Base-by-base conservation (phyloP, 2,329 filamentous ascomycete genomes). In the Tolypocladium album region DNA sequence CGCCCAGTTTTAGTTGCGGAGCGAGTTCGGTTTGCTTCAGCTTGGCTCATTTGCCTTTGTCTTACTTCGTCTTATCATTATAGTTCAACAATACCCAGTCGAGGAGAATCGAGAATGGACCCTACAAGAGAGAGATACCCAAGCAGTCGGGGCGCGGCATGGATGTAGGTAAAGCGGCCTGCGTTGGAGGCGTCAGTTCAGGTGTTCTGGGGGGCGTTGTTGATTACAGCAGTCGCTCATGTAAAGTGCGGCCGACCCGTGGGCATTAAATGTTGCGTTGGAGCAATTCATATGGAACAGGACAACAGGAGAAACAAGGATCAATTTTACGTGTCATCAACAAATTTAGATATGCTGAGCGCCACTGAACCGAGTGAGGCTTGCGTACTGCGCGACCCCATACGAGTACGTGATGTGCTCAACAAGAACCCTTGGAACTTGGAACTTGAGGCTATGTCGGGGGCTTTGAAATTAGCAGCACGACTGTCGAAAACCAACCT, bases 81-180 rank as follows among this genome's bases (percentile, higher is more conserved):
- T 50, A 39, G 13, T 40, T 39, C 24, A n/a, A 22, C 20, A 61
- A 62, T 59, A 61, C 60, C 60, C 58, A 58, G 34, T 22, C 31
- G 38, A 56, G 13, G 5, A 59, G 40, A 56, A 47, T 24, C 31
- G 53, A 59, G 57, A 59, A 40, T 39, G 57, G 31, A 40, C 34
- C 40, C 38, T 36, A 47, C 42, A 43, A 58, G 59, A 43, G 61
- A 60, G 40, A 63, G 60, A 63, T 63, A 63, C 62, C 62, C 61
- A 47, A 57, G 50, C 56, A 52, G 55, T 53, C 57, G 55, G 39
- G 57, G 39, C 59, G 34, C 38, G 50, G 42, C 24, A 42, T 34
- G 20, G 31, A 56, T 24, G 22, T 42, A 36, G 45, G 47, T 40
- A 58, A 11, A 31, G 58, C 53, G 58, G 59, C 38, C 45, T 56